Conservation (phyloP, 2,329 filamentous ascomycete species). For the Neofusicoccum kwambonambiense region DNA sequence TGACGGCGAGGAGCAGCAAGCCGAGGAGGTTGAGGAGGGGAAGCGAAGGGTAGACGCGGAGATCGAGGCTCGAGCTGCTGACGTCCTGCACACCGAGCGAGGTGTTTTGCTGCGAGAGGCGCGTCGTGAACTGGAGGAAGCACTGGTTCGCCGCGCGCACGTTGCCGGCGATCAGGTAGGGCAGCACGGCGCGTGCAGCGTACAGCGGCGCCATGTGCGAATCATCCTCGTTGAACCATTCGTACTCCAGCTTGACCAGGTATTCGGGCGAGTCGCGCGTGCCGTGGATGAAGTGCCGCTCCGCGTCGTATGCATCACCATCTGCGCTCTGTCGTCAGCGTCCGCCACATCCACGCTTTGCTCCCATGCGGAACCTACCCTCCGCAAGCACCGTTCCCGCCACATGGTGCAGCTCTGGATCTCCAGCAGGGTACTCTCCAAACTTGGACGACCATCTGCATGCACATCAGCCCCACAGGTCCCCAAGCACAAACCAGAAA, state of each 20-base stretch:
- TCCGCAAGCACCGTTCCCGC: slow-evolving; percentile 86
- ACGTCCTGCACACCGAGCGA: slow-evolving; percentile 77
- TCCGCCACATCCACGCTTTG: too few species aligned
- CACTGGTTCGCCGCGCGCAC: slow-evolving; percentile 83
- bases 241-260: slow-evolving; percentile 80
- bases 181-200: slow-evolving; percentile 80
- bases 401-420: slow-evolving; percentile 92
- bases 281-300: slow-evolving; percentile 83
- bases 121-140: slow-evolving; percentile 71
- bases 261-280: slow-evolving; percentile 83
- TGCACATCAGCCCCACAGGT: background rate
- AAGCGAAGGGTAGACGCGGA: slow-evolving; percentile 82
- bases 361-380: slow-evolving; percentile 40
- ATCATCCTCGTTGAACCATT: slow-evolving; percentile 89
- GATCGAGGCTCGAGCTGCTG: slow-evolving; percentile 61
- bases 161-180: slow-evolving; percentile 88
- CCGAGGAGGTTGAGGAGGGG: slow-evolving; percentile 95
- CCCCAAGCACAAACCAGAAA: background rate
- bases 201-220: slow-evolving; percentile 85
- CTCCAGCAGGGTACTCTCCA: slow-evolving; percentile 85
- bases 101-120: slow-evolving; percentile 59
- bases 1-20: slow-evolving; percentile 77
- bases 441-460: slow-evolving; percentile 77
- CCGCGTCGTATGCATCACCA: slow-evolving; percentile 88
- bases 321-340: slow-evolving; percentile 49